Percentiles rank a stretch among this genome's conserved stretches.
phyloP scores from a whole-genome alignment of 352 stramenopile genomes.

The Globisporangium carolinianum region DNA sequence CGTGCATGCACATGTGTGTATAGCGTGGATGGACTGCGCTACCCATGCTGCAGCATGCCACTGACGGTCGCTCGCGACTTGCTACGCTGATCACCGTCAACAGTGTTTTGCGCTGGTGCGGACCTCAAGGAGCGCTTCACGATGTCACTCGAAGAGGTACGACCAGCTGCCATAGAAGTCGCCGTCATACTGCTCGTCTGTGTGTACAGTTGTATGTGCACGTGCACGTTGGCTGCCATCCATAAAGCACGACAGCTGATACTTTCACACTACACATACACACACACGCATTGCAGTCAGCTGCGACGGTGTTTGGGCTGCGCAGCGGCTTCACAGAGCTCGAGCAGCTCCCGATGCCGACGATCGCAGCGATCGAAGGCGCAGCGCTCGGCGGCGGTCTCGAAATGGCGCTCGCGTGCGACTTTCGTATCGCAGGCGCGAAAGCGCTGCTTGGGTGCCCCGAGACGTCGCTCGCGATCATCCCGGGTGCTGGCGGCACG shows the following conservation, averaged over 20 bases:
- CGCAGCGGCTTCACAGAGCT: conserved; percentile 82
- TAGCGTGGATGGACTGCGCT: not conserved
- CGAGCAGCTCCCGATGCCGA: conserved; percentile 87
- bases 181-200: too few species aligned
- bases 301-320: conserved; percentile 62
- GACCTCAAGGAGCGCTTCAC: conserved; percentile 87
- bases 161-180: not conserved
- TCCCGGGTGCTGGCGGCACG: conserved; percentile 90
- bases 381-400: conserved; percentile 88
- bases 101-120: conserved; percentile 86
- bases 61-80: too few species aligned
- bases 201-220: too few species aligned
- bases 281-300: conserved; percentile 22
- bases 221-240: not conserved
- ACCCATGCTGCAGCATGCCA: too few species aligned
- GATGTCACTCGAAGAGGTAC: conserved; percentile 84
- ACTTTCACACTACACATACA: not conserved
- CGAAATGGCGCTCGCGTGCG: conserved; percentile 89
- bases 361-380: conserved; percentile 90
- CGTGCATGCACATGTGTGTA: not conserved
- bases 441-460: conserved; percentile 86
- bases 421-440: conserved; percentile 87
- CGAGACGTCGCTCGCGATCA: conserved; percentile 90
- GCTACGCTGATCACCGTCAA: too few species aligned
- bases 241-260: not conserved